These are phyloP conservation scores for Aphanomyces cochlioides DNA, from an alignment of 352 stramenopile species.

Conservation along the genomic window DNA sequence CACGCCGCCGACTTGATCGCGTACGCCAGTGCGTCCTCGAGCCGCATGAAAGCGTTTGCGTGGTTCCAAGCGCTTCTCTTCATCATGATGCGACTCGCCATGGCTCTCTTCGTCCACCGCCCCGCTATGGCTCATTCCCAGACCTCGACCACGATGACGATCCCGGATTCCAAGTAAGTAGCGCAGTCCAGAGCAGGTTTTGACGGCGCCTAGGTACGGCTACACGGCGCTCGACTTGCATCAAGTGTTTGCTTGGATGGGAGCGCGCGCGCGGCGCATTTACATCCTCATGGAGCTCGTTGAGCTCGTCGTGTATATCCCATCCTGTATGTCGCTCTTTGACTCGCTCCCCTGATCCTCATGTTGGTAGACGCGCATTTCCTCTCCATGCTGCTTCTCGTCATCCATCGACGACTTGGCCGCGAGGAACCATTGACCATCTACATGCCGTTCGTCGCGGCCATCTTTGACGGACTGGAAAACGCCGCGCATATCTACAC, in stretches of 20 bases:
- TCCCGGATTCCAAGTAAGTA: background rate
- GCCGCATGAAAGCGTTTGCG: background rate
- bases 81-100: background rate
- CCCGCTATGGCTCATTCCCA: too few relatives aligned
- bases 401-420: background rate
- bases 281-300: conserved; percentile 19
- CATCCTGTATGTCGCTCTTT: background rate
- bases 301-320: conserved; percentile 4
- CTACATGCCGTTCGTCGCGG: conserved; percentile 16
- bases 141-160: background rate
- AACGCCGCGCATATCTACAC: conserved; percentile 22
- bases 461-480: conserved; percentile 5
- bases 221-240: conserved; percentile 10
- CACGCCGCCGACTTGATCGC: background rate
- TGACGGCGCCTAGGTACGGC: conserved; percentile 9
- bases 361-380: conserved; percentile 7
- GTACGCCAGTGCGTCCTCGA: background rate
- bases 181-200: background rate
- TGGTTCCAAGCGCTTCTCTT: background rate
- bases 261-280: background rate
- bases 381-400: background rate
- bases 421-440: background rate
- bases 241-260: conserved; percentile 19
- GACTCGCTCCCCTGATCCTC: background rate
- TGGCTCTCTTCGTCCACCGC: background rate